Evolutionary conservation across 164 flowering plant genomes (phyloP), one percentile per base, ranked within the genome.

Genomic region (Kingdonia uniflora): DNA sequence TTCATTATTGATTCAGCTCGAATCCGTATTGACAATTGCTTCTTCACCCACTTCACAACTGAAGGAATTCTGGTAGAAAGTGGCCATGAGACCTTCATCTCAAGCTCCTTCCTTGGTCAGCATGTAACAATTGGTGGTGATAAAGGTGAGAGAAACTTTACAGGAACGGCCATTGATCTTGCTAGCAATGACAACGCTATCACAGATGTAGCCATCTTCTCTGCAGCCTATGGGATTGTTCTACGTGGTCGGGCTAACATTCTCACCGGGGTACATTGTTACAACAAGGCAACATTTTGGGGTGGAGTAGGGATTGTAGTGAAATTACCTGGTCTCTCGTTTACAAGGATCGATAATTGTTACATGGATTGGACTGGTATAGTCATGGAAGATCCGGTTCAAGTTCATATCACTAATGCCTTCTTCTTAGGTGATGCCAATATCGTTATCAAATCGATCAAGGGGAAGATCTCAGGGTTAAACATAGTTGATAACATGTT

Each of bases 401-500:
- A 81, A 62, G 73, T 80, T 17, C 79, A 65, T 56, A 61, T 78
- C 11, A 69, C 72, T 0, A 72, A 71, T 26, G 72, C 66, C 0
- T 69, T 74, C 39, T 81, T 81, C 63, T 55, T 81, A 7, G 87
- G 83, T 2, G 81, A 66, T 53, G 87, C 65, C 11, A 76, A 75
- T 19, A 26, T 77, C 6, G 74, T 75, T 15, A 19, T 81, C 38
- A 76, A 63, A 33, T 68, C 84, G 0, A 33, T 79, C 3, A 42
- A 64, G 0, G 87, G 82, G 17, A 48, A 25, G 37, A 68, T 81
- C 2, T 68, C 68, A 0, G 82, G 87, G 0, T 67, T 65, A 5
- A 75, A 69, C 19, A 70, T 81, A 4, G 71, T 81, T 1, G 44
- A 16, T 14, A 41, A 41, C 11, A 41, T 41, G 44, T 41, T 41